phyloP scores from a whole-genome alignment of 805 yeast genomes.

The Starmerella vaccinii region DNA sequence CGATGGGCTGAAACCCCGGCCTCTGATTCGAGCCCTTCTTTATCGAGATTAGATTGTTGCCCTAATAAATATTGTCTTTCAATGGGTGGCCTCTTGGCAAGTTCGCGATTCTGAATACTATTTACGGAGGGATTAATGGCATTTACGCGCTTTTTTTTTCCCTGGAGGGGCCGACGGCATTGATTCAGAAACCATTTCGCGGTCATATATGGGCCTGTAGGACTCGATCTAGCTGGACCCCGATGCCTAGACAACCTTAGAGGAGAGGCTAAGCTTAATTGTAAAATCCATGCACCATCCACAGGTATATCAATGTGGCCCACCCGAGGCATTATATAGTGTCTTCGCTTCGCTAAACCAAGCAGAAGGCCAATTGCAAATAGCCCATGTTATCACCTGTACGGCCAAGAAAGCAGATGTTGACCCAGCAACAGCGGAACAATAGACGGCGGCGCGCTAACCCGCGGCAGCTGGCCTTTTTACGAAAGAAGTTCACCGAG shows the following conservation, averaged over 20 bases:
- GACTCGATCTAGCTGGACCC: not conserved
- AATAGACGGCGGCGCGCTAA: slow-evolving; percentile 58
- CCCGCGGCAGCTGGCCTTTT: slow-evolving; percentile 64
- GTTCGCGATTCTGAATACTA: too few species aligned
- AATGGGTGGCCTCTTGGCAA: too few species aligned
- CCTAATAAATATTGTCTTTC: not conserved
- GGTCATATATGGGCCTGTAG: not conserved
- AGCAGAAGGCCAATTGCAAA: too few species aligned
- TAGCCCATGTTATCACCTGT: not conserved
- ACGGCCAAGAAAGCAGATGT: slow-evolving; percentile 8
- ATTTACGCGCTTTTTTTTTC: too few species aligned
- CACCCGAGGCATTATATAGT: not conserved
- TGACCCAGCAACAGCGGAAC: slow-evolving; percentile 32
- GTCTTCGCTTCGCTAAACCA: not conserved
- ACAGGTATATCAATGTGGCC: not conserved
- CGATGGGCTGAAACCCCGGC: not conserved
- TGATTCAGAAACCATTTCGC: too few species aligned
- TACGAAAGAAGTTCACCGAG: slow-evolving; percentile 56
- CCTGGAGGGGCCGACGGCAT: too few species aligned
- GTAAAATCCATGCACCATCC: not conserved
- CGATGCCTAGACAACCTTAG: slow-evolving; percentile 2
- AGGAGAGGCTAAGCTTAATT: not conserved
- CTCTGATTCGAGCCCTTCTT: not conserved
- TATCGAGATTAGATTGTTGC: not conserved
- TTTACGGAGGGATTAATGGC: too few species aligned